A percentile compares a stretch with the other conserved stretches of the same genome.
phyloP scores from a whole-genome alignment of 129 eudicot species.

The Escallonia herrerae region DNA sequence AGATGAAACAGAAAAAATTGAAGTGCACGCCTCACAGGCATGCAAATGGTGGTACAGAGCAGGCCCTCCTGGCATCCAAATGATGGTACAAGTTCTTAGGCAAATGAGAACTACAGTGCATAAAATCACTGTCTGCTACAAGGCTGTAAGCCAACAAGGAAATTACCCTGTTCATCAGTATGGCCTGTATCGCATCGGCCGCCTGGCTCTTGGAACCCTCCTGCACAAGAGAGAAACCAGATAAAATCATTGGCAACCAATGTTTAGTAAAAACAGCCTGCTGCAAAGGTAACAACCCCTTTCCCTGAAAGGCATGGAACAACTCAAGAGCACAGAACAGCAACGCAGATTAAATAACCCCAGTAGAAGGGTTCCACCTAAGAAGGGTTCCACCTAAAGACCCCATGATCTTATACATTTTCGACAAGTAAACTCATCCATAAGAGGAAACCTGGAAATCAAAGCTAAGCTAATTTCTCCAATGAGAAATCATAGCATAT shows the following conservation, averaged over 20 bases:
- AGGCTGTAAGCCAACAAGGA: no score
- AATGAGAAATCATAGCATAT: no score
- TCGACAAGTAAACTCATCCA: background rate
- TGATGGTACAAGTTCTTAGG: no score
- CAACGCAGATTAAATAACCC: background rate
- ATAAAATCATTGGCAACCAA: background rate
- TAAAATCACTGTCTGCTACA: no score
- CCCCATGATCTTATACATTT: background rate
- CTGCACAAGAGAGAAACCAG: constrained; percentile 24
- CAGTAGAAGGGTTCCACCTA: background rate
- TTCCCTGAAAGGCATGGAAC: background rate
- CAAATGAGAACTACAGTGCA: no score
- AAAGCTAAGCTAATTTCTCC: no score
- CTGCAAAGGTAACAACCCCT: background rate
- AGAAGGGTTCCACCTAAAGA: background rate
- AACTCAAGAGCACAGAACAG: background rate
- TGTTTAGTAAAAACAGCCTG: background rate
- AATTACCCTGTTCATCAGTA: constrained; percentile 20
- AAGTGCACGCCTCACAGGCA: no score
- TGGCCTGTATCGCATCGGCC: constrained; percentile 66
- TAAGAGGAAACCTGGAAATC: background rate
- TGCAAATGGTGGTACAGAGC: no score
- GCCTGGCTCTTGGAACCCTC: constrained; percentile 69
- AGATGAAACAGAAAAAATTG: no score
- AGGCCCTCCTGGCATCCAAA: no score